These are phyloP conservation scores for Wickerhamomyces pijperi DNA, from an alignment of 805 yeast species.

Conservation along the genomic window DNA sequence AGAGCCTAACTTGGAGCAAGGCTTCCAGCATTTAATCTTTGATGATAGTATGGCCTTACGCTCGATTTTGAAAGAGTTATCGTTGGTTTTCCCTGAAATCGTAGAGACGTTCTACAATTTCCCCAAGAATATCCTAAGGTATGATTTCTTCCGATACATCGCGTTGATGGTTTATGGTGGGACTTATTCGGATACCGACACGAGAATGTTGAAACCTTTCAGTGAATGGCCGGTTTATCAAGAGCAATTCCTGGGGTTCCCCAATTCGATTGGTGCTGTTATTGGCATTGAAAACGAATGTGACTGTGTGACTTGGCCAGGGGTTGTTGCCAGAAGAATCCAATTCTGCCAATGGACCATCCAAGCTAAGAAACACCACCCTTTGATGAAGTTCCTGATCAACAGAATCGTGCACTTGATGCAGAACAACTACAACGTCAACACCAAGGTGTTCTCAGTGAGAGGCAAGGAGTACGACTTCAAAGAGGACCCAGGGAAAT, in stretches of 20 bases:
- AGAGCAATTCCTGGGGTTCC: conserved; percentile 2
- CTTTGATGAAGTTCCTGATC: conserved; percentile 42
- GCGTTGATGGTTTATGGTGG: conserved; percentile 30
- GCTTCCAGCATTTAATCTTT: background rate
- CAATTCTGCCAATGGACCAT: conserved; percentile 56
- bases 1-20: background rate
- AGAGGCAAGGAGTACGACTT: conserved; percentile 19
- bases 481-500: conserved; percentile 31
- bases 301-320: conserved; percentile 41
- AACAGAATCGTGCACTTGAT: conserved; percentile 32
- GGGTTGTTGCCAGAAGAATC: conserved; percentile 37
- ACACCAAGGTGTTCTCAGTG: conserved; percentile 17
- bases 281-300: conserved; percentile 45
- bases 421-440: conserved; percentile 9
- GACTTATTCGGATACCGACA: conserved; percentile 53
- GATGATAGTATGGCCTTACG: background rate
- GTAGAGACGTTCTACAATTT: background rate
- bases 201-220: conserved; percentile 36
- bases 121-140: conserved; percentile 2
- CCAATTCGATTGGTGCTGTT: conserved; percentile 39
- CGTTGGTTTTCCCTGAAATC: background rate
- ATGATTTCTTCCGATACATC: conserved; percentile 2
- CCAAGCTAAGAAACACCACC: conserved; percentile 52
- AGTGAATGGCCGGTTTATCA: conserved; percentile 43
- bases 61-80: background rate